Evolutionary conservation across 1,284 basidiomycete genomes (phyloP).

Genomic region (Apiotrichum montevideense): DNA sequence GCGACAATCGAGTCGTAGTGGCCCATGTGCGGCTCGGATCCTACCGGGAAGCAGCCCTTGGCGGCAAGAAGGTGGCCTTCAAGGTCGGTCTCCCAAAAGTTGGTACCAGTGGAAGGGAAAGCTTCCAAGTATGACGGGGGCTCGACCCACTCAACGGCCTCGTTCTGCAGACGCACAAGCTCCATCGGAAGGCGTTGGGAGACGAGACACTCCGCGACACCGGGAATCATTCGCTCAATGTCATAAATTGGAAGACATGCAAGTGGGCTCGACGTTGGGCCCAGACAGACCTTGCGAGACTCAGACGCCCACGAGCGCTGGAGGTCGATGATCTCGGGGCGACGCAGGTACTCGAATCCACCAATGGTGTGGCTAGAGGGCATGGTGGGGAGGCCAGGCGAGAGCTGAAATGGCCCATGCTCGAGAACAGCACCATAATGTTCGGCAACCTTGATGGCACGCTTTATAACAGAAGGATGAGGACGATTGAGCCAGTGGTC

Average conservation of each 20-base stretch:
- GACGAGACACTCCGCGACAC: slow-evolving; percentile 1
- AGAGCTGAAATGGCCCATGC: slow-evolving; percentile 1
- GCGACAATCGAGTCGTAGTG: slow-evolving; percentile 4
- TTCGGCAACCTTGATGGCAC: slow-evolving; percentile 7
- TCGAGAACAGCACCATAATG: slow-evolving; percentile 10
- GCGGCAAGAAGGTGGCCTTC: not conserved
- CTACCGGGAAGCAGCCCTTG: slow-evolving; percentile 10
- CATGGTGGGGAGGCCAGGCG: not conserved
- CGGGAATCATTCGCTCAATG: slow-evolving; percentile 1
- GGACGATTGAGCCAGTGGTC: slow-evolving; percentile 7
- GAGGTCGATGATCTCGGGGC: slow-evolving; percentile 8
- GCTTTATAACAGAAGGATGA: slow-evolving; percentile 6
- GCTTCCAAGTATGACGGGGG: slow-evolving; percentile 1
- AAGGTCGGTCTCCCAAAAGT: slow-evolving; percentile 5
- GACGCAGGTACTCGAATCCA: slow-evolving; percentile 12
- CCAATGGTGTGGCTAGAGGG: not conserved
- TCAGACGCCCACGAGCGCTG: slow-evolving; percentile 5
- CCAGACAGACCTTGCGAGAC: not conserved
- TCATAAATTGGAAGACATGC: not conserved
- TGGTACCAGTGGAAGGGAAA: not conserved
- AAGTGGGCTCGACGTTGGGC: not conserved
- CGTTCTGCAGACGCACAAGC: not conserved
- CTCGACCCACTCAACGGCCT: not conserved
- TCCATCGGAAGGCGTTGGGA: not conserved
- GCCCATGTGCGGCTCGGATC: not conserved